These are phyloP conservation scores for Talaromyces sp. DNA, from an alignment of 2,329 filamentous ascomycete genomes.

Conservation along the genomic window DNA sequence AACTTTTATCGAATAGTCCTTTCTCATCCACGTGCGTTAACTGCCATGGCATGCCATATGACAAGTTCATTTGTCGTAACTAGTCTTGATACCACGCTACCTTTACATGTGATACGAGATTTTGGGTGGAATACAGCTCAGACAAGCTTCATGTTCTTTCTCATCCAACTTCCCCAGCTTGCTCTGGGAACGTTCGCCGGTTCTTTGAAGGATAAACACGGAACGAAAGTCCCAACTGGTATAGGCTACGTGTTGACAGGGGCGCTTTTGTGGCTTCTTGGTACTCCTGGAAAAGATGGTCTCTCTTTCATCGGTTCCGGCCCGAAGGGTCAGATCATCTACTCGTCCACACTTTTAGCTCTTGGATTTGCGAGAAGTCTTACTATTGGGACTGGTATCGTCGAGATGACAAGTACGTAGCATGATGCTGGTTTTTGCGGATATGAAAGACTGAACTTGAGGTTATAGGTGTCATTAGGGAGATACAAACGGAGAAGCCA, in stretches of 20 bases:
- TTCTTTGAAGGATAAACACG: constrained; percentile 31
- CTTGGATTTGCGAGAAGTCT: constrained; percentile 24
- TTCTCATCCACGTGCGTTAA: constrained; percentile 38
- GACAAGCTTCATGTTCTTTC: constrained; percentile 53
- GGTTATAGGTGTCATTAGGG: constrained; percentile 6
- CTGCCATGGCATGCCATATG: constrained; percentile 40
- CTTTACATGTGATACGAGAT: constrained; percentile 49
- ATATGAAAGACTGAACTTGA: neutral
- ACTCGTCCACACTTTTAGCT: constrained; percentile 17
- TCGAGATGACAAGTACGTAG: constrained; percentile 27
- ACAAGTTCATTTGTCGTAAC: constrained; percentile 49
- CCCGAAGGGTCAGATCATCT: constrained; percentile 21
- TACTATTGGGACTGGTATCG: constrained; percentile 25
- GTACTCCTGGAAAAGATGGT: constrained; percentile 24
- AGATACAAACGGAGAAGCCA: constrained; percentile 4
- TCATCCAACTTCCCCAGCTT: constrained; percentile 53
- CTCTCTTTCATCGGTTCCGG: constrained; percentile 23
- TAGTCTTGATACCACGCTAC: constrained; percentile 53
- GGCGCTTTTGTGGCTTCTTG: constrained; percentile 25
- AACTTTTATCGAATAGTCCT: constrained; percentile 38
- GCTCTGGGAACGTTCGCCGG: constrained; percentile 57
- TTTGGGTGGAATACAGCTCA: constrained; percentile 53
- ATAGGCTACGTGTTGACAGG: constrained; percentile 23
- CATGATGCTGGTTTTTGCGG: too few relatives aligned
- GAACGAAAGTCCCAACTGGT: constrained; percentile 22